Percentiles rank a stretch among this genome's conserved stretches.
Evolutionary conservation across 164 flowering plant species (phyloP).

Genomic region (Umbellularia californica): DNA sequence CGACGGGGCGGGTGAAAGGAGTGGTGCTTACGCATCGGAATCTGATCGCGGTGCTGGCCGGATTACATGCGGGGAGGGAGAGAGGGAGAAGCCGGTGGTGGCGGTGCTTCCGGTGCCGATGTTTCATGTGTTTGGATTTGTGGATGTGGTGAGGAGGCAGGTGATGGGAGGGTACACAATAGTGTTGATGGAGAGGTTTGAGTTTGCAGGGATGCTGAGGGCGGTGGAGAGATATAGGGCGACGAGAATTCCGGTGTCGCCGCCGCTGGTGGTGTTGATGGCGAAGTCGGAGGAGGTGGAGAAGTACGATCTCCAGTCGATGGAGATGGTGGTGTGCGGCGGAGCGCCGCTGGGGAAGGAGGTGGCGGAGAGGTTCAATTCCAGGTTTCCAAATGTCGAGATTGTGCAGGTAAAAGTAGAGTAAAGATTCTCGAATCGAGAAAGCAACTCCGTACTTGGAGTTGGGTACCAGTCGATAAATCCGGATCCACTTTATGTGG

Average conservation of each 20-base stretch:
- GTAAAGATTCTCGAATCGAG: too few relatives aligned
- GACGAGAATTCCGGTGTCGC: constrained; percentile 45
- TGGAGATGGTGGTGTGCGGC: constrained; percentile 47
- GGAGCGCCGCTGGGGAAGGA: constrained; percentile 90
- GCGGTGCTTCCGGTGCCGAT: constrained; percentile 50
- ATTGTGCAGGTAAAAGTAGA: constrained; percentile 26
- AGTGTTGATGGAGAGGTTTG: constrained; percentile 63
- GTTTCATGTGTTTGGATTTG: constrained; percentile 79
- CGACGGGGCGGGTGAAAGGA: constrained; percentile 79
- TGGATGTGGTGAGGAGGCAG: constrained; percentile 47
- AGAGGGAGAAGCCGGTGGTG: constrained; percentile 17
- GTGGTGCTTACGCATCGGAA: constrained; percentile 70
- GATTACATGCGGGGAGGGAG: constrained; percentile 4
- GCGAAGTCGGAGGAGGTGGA: constrained; percentile 31
- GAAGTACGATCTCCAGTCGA: constrained; percentile 57
- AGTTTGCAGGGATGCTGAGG: constrained; percentile 57
- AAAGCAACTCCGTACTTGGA: too few relatives aligned
- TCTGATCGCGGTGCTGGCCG: constrained; percentile 43
- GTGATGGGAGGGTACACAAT: constrained; percentile 36
- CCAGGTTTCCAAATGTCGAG: constrained; percentile 37
- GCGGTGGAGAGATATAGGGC: constrained; percentile 50
- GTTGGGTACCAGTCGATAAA: too few relatives aligned
- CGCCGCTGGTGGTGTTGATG: constrained; percentile 70
- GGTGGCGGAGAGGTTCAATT: constrained; percentile 45
- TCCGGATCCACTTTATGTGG: too few relatives aligned